A percentile compares a stretch with the other conserved stretches of the same genome.
These are phyloP conservation scores for Candida ovalis DNA, from an alignment of 805 yeast species.

Conservation along the genomic window DNA sequence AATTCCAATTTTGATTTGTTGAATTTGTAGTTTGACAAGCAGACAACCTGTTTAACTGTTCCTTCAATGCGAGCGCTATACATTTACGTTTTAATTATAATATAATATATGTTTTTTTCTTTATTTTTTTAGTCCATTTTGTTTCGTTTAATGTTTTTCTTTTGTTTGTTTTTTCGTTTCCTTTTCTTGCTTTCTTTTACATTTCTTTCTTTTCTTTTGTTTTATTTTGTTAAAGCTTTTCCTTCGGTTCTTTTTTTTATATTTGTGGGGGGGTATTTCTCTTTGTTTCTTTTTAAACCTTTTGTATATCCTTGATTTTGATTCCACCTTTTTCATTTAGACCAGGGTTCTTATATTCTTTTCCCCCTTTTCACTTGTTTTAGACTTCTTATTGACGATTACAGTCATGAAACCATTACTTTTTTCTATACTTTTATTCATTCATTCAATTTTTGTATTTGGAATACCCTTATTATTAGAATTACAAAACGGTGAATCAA, in stretches of 20 bases:
- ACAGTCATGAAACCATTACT: neutral
- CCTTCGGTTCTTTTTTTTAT: too few species aligned
- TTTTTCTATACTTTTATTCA: neutral
- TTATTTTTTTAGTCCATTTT: neutral
- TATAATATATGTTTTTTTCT: neutral
- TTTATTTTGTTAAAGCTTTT: too few species aligned
- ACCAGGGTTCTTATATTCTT: neutral
- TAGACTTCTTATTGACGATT: neutral
- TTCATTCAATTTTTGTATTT: neutral
- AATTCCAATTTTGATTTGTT: conserved; percentile 11
- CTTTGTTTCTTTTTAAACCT: neutral
- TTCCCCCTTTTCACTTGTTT: neutral
- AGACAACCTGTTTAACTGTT: too few species aligned
- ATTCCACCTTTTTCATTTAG: neutral
- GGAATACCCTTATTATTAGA: neutral
- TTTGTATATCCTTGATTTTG: neutral
- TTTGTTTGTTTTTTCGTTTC: too few species aligned
- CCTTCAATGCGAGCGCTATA: neutral
- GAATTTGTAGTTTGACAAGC: conserved; percentile 3
- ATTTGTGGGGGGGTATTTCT: too few species aligned
- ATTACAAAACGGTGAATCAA: neutral
- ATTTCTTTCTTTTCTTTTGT: too few species aligned
- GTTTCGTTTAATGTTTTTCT: neutral
- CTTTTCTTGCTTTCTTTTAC: too few species aligned
- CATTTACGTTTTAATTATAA: neutral